These are phyloP conservation scores for Trichoderma lentiforme DNA, from an alignment of 2,329 filamentous ascomycete species.

Conservation along the genomic window DNA sequence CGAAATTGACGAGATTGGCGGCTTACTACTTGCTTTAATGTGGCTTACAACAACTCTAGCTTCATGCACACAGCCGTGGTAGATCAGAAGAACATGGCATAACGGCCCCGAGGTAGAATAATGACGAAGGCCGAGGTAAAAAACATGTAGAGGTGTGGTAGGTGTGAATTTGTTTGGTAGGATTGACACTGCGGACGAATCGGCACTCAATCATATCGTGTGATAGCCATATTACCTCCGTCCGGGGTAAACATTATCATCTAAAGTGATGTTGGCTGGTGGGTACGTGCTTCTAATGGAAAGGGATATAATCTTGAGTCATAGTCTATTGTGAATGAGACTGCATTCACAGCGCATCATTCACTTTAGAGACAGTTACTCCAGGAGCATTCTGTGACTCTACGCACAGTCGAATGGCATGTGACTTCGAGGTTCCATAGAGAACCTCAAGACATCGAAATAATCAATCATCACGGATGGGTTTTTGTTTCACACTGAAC, in stretches of 20 bases:
- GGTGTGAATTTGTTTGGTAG: too few species aligned
- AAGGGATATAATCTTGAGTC: not conserved
- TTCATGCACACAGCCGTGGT: not conserved
- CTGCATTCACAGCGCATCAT: not conserved
- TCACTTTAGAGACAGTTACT: not conserved
- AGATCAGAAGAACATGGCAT: not conserved
- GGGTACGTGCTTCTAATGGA: not conserved
- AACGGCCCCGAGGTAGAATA: not conserved
- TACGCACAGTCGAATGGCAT: not conserved
- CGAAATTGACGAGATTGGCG: not conserved
- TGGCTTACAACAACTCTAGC: not conserved
- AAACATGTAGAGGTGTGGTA: not conserved
- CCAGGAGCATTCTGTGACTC: not conserved
- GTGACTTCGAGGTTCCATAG: too few species aligned
- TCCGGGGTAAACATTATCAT: not conserved
- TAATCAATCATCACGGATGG: rapidly evolving
- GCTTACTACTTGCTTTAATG: not conserved
- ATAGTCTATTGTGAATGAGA: not conserved
- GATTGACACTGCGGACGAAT: not conserved
- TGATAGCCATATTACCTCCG: not conserved
- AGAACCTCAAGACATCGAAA: too few species aligned
- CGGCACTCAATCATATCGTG: not conserved
- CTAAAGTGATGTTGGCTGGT: rapidly evolving
- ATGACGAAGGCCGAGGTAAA: not conserved
- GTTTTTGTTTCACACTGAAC: not conserved